phyloP scores from a whole-genome alignment of 164 flowering plant species.

The Stephania cephalantha region DNA sequence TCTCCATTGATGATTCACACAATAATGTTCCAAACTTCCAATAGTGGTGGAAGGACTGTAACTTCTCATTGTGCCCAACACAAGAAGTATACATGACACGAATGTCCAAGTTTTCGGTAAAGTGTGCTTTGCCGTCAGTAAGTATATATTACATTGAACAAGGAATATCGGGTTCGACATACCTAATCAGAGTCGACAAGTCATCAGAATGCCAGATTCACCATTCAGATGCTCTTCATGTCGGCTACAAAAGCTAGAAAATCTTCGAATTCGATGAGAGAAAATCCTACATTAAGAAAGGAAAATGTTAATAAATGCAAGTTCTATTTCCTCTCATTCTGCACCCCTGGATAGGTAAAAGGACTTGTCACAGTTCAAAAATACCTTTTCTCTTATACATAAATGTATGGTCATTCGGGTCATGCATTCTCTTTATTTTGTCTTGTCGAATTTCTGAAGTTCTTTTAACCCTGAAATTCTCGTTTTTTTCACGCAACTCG shows the following conservation, averaged over 20 bases:
- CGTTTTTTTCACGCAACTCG: too few relatives aligned
- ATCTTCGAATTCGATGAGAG: constrained; percentile 23
- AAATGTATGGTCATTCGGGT: neutral
- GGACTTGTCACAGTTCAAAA: neutral
- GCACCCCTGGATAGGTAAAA: neutral
- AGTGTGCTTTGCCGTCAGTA: neutral
- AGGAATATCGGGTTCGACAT: neutral
- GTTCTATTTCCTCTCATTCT: neutral
- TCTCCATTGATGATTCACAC: too few relatives aligned
- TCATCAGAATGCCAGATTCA: neutral
- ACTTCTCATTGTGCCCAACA: neutral
- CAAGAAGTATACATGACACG: neutral
- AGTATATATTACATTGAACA: neutral
- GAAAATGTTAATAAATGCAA: neutral
- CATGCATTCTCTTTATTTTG: too few relatives aligned
- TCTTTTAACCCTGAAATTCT: too few relatives aligned
- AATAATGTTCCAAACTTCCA: too few relatives aligned
- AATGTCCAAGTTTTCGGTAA: neutral
- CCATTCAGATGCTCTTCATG: constrained; percentile 19
- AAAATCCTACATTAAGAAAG: constrained; percentile 24
- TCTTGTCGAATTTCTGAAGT: too few relatives aligned
- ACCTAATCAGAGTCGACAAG: neutral
- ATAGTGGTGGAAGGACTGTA: too few relatives aligned
- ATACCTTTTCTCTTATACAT: constrained; percentile 10
- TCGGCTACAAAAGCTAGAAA: constrained; percentile 28